Base-by-base conservation (phyloP, 495 filamentous ascomycete genomes). In the Aspergillus sclerotiicarbonarius region DNA sequence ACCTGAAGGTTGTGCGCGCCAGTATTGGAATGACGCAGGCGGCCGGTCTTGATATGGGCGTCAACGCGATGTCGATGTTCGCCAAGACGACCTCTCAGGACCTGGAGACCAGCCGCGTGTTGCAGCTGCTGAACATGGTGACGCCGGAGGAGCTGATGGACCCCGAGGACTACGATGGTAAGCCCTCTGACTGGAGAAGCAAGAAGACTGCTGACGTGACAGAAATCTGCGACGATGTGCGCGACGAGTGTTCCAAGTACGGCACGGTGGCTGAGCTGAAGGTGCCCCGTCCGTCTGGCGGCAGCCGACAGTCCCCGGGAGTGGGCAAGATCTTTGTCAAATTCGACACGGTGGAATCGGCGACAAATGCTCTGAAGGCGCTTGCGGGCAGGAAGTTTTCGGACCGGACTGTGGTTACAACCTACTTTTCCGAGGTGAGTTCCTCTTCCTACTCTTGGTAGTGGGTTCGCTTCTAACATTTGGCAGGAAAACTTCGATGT, bases 11-110 rank as follows among this genome's bases (percentile, higher is more conserved):
- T 30, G 76, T 84, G 57, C 89, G 90, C 64, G 94, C 94, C 53
- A 95, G 91, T 75, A 89, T 97, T 61, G 94, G 94, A 56, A 87
- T 89, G 61, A 92, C 90, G 25, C 94, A 99, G 70, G 91, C 90
- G 10, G 77, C 90, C 51, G 90, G 91, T 44, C 78, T 94, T 16
- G 94, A 98, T 63, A 93, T 96, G 87, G 87, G 92, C 25, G 92
- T 98, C 59, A 96, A 96, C 61, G 95, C 93, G 60, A 98, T 99
- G 91, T 94, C 92, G 30, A 92, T 98, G 90, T 92, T 99, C 67
- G 94, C 94, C 32, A 91, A 92, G 45, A 96, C 93, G 35, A 93
- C 90, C 8, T 89, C 88, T 32, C 80, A 81, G 44, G 87, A 92
- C 58, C 69, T 88, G 37, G 90, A 92, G 57, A 84, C 84, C 45